Percentiles rank a stretch among this genome's conserved stretches.
Conservation (phyloP, 2,329 filamentous ascomycete genomes). For the Botryotinia globosa region DNA sequence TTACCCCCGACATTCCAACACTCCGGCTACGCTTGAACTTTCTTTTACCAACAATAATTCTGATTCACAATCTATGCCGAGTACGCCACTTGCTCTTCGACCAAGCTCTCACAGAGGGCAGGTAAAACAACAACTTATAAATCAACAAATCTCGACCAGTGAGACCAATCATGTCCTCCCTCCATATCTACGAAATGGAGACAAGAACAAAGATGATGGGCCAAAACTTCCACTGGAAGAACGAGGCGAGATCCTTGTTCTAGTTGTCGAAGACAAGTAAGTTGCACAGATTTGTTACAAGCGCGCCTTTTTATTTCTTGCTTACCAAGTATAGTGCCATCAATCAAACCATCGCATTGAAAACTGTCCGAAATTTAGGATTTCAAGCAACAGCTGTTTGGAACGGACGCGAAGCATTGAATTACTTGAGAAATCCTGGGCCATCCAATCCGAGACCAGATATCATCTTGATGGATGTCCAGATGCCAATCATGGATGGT, state of each 20-base stretch:
- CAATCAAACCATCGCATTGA: slow-evolving; percentile 32
- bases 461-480: slow-evolving; percentile 45
- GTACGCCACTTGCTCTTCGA: background rate
- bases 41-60: background rate
- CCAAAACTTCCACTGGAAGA: slow-evolving; percentile 15
- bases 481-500: slow-evolving; percentile 55
- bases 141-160: slow-evolving; percentile 24
- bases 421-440: slow-evolving; percentile 27
- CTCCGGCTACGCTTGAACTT: background rate
- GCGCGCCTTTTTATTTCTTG: background rate
- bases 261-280: slow-evolving; percentile 34
- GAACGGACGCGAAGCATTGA: slow-evolving; percentile 34
- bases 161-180: slow-evolving; percentile 15
- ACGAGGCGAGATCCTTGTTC: slow-evolving; percentile 26
- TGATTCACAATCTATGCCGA: background rate
- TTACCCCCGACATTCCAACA: background rate
- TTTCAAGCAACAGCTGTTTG: slow-evolving; percentile 31
- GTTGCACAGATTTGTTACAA: background rate
- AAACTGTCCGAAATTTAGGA: slow-evolving; percentile 31
- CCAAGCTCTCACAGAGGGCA: slow-evolving; percentile 3
- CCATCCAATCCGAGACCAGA: slow-evolving; percentile 25
- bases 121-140: slow-evolving; percentile 9
- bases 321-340: slow-evolving; percentile 27
- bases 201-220: background rate
- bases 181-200: background rate